Conservation (phyloP, 495 filamentous ascomycete genomes). For the Penicillium argentinense region DNA sequence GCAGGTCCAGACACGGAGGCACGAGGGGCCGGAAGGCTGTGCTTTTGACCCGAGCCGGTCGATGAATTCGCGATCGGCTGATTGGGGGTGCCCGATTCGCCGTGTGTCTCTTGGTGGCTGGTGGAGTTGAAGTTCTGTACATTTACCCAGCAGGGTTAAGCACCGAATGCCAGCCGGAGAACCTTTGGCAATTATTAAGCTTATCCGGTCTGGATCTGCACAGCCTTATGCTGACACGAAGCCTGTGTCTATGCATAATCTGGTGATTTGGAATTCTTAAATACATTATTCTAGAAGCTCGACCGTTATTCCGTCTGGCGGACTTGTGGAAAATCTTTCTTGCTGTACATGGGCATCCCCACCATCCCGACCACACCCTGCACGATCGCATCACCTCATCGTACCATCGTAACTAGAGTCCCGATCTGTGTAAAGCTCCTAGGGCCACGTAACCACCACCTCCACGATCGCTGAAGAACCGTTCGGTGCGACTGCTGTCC, state of each 20-base stretch:
- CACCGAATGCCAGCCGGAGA: background rate
- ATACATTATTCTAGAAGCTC: too few relatives aligned
- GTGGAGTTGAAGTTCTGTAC: background rate
- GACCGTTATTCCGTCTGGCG: too few relatives aligned
- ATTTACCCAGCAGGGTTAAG: constrained; percentile 2
- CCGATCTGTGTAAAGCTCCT: too few relatives aligned
- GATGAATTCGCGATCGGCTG: background rate
- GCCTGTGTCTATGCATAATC: background rate
- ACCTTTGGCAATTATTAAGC: constrained; percentile 7
- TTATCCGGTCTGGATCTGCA: constrained; percentile 9
- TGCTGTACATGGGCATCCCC: too few relatives aligned
- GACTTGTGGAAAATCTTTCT: too few relatives aligned
- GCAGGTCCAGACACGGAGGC: constrained; percentile 13
- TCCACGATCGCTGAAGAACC: too few relatives aligned
- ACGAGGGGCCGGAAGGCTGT: constrained; percentile 3
- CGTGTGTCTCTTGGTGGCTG: too few relatives aligned
- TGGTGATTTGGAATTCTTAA: background rate
- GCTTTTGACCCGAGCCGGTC: background rate
- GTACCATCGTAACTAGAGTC: too few relatives aligned
- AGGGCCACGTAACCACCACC: too few relatives aligned
- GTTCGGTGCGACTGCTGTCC: too few relatives aligned
- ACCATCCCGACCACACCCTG: too few relatives aligned
- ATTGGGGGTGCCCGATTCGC: background rate
- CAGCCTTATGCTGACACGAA: constrained; percentile 1
- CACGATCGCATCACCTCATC: too few relatives aligned